phyloP scores from a whole-genome alignment of 805 yeast genomes.

The Starmerella roubikii region DNA sequence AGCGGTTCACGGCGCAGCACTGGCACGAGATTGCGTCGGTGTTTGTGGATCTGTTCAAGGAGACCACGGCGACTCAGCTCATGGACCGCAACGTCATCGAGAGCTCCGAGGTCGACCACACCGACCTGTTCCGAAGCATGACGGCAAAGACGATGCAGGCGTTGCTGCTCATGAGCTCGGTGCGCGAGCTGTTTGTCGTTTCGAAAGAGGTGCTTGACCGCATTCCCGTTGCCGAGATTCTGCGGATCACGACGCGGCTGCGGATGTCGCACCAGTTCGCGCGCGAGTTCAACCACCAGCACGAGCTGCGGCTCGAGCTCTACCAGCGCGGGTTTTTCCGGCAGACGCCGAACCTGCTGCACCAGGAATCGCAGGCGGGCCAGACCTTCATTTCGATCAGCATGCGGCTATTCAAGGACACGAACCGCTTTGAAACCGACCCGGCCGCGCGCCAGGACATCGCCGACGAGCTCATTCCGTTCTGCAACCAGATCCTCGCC shows the following conservation, averaged over 20 bases:
- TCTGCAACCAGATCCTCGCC: conserved; percentile 57
- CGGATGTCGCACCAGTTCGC: conserved; percentile 69
- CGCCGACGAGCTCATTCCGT: conserved; percentile 44
- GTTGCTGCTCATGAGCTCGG: conserved; percentile 70
- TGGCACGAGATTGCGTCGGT: conserved; percentile 63
- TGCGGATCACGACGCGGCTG: conserved; percentile 46
- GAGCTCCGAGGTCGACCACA: conserved; percentile 26
- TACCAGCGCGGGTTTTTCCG: conserved; percentile 90
- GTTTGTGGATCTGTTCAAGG: conserved; percentile 54
- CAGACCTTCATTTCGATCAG: conserved; percentile 72
- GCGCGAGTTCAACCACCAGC: conserved; percentile 73
- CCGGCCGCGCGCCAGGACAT: conserved; percentile 37
- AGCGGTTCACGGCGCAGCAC: conserved; percentile 47
- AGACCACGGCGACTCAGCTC: conserved; percentile 77
- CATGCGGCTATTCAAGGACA: conserved; percentile 66
- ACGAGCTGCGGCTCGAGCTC: conserved; percentile 70
- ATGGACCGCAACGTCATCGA: conserved; percentile 29
- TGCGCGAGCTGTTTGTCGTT: conserved; percentile 60
- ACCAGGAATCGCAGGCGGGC: conserved; percentile 83
- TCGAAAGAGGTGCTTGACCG: conserved; percentile 43
- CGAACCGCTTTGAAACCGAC: conserved; percentile 33
- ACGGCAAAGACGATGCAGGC: conserved; percentile 90
- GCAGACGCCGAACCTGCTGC: conserved; percentile 76
- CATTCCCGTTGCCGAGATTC: conserved; percentile 53
- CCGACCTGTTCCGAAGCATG: conserved; percentile 49